Conservation (phyloP, 2,329 filamentous ascomycete genomes). For the Paracoccidioides lutzii region DNA sequence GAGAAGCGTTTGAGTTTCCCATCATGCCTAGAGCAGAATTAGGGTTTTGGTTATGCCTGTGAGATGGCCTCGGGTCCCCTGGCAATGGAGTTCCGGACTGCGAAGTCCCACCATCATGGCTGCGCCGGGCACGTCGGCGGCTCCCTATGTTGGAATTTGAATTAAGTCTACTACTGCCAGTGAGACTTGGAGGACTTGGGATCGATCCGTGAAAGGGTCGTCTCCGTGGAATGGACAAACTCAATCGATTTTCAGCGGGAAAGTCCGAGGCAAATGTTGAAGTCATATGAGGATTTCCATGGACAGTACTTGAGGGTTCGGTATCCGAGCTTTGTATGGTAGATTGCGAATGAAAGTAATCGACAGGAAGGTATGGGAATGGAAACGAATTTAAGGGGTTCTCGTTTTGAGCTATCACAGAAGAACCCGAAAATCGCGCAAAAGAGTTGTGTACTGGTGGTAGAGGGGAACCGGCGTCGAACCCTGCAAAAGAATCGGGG, state of each 20-base stretch:
- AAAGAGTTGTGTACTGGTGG: background rate
- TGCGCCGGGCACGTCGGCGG: background rate
- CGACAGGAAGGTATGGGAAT: background rate
- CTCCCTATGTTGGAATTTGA: background rate
- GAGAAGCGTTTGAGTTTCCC: background rate
- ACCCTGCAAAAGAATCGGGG: background rate
- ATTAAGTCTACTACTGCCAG: background rate
- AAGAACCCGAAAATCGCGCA: background rate
- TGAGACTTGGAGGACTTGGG: background rate
- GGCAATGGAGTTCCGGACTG: background rate
- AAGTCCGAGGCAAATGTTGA: background rate
- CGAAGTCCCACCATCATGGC: background rate
- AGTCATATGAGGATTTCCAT: background rate
- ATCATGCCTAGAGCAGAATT: background rate
- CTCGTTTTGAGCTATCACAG: background rate
- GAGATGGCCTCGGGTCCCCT: background rate
- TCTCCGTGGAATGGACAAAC: background rate
- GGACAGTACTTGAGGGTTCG: background rate
- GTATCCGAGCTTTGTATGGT: background rate
- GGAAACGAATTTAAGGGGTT: background rate
- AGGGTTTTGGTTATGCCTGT: background rate
- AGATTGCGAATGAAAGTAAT: background rate
- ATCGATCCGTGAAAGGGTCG: background rate
- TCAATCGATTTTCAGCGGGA: background rate
- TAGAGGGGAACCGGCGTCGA: background rate